phyloP scores from a whole-genome alignment of 345 rosid genomes.

The Salix dunnii region DNA sequence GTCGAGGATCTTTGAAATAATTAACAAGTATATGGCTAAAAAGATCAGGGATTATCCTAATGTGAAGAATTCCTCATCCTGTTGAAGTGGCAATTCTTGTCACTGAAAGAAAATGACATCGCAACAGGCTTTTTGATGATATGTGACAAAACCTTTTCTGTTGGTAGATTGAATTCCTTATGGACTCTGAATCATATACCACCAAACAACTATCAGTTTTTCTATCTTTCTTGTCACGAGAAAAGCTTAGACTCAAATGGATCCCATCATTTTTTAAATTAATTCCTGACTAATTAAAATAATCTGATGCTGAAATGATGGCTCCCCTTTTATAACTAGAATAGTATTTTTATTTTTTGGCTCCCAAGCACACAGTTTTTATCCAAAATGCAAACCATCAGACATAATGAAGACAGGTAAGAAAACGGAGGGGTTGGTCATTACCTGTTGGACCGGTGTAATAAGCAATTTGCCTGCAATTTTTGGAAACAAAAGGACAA shows the following conservation, averaged over 20 bases:
- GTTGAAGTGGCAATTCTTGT: background rate
- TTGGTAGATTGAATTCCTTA: background rate
- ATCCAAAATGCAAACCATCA: background rate
- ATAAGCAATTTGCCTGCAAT: slow-evolving; percentile 75
- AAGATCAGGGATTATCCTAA: too few species aligned
- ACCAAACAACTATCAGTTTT: background rate
- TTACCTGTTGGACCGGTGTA: slow-evolving; percentile 90
- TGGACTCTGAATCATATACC: background rate
- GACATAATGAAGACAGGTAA: background rate
- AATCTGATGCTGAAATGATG: background rate
- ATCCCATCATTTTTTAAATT: background rate
- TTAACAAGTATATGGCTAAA: too few species aligned
- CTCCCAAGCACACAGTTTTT: background rate
- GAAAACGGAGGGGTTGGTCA: background rate
- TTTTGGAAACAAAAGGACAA: background rate
- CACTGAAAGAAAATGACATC: background rate
- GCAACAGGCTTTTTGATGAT: background rate
- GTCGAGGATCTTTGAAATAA: too few species aligned
- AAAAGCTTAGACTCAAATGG: background rate
- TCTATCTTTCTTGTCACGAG: background rate
- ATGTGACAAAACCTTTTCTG: background rate
- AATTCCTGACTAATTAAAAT: background rate
- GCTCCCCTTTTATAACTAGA: background rate
- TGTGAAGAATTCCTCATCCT: background rate
- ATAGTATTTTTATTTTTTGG: background rate